phyloP scores from a whole-genome alignment of 352 stramenopile species.

The Globisporangium uncinulatum region DNA sequence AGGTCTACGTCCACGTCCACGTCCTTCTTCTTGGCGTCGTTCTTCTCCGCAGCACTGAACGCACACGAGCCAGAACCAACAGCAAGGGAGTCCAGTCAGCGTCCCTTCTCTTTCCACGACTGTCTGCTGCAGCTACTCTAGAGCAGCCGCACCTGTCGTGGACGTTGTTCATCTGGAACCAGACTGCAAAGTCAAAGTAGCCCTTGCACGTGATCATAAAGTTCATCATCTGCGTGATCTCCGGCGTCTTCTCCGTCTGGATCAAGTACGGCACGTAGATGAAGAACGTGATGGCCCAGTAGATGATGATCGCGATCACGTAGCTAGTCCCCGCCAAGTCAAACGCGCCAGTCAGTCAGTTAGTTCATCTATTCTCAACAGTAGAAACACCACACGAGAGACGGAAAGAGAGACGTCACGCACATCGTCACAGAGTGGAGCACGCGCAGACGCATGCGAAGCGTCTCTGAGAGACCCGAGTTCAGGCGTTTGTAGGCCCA shows the following conservation, averaged over 20 bases:
- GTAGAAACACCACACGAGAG: background rate
- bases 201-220: constrained; percentile 90
- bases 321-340: constrained; percentile 35
- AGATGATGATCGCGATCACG: constrained; percentile 89
- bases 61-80: background rate
- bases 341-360: background rate
- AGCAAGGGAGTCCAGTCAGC: background rate
- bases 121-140: no score
- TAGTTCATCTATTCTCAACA: background rate
- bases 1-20: constrained; percentile 83
- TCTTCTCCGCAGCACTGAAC: constrained; percentile 10
- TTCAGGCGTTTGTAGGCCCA: constrained; percentile 78
- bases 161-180: constrained; percentile 88
- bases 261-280: constrained; percentile 84
- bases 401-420: constrained; percentile 13
- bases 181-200: constrained; percentile 87
- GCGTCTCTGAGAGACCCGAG: constrained; percentile 75
- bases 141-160: constrained; percentile 29
- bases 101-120: background rate
- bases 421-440: constrained; percentile 86
- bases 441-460: constrained; percentile 81
- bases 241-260: constrained; percentile 37
- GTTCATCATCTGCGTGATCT: constrained; percentile 78
- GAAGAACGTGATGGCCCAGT: constrained; percentile 82
- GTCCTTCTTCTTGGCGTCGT: constrained; percentile 36